Conservation (phyloP, 225 moss, liverwort and hornwort genomes). For the Pleurozium schreberi region DNA sequence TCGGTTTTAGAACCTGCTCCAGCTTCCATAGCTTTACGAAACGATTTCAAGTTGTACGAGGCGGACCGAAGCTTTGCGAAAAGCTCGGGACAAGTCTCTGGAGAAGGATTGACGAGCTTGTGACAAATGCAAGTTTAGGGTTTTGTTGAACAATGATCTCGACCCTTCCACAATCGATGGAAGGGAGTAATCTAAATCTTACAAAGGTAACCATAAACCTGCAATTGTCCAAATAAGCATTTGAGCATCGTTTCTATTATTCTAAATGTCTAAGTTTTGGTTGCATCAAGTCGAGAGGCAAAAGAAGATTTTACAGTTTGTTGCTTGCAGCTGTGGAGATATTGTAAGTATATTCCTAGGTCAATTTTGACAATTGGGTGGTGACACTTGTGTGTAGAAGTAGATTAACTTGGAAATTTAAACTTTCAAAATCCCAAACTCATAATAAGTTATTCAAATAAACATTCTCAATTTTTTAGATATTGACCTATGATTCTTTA, state of each 20-base stretch:
- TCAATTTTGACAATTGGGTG: too few relatives aligned
- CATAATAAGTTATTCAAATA: too few relatives aligned
- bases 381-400: too few relatives aligned
- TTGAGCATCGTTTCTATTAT: not conserved
- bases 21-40: not conserved
- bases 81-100: not conserved
- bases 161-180: not conserved
- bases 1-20: too few relatives aligned
- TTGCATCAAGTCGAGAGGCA: rapidly evolving
- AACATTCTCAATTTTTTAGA: not conserved
- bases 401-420: not conserved
- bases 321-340: not conserved
- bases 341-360: not conserved
- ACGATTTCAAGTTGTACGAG: not conserved
- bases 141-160: not conserved
- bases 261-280: too few relatives aligned
- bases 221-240: not conserved
- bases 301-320: not conserved
- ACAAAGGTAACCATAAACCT: not conserved
- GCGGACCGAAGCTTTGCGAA: not conserved
- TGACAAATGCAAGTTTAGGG: not conserved
- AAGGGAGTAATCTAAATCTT: not conserved
- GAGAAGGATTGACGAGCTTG: not conserved
- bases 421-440: not conserved
- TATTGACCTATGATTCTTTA: too few relatives aligned